Percentiles rank a stretch among this genome's conserved stretches.
phyloP scores from a whole-genome alignment of 2,329 filamentous ascomycete species.

The Talaromyces sp. region DNA sequence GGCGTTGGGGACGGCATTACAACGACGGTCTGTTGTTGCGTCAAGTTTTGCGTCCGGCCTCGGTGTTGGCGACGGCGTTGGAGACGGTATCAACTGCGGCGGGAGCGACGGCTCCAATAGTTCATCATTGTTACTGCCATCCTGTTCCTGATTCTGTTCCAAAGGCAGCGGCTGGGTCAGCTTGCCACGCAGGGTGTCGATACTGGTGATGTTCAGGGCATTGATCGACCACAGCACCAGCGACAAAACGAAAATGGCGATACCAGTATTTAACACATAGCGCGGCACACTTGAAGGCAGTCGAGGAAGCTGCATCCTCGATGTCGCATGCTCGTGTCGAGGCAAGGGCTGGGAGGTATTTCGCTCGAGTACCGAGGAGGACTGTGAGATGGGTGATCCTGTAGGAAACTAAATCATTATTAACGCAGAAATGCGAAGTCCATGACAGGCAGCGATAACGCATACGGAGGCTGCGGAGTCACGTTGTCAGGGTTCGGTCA shows the following conservation, averaged over 20 bases:
- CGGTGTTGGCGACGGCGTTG: neutral
- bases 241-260: slow-evolving; percentile 14
- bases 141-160: neutral
- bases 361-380: neutral
- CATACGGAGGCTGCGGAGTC: neutral
- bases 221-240: slow-evolving; percentile 14
- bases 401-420: neutral
- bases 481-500: slow-evolving; percentile 2
- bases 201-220: slow-evolving; percentile 3
- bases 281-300: slow-evolving; percentile 12
- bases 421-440: neutral
- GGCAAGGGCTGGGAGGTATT: neutral
- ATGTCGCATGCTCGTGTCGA: slow-evolving; percentile 3
- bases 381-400: neutral
- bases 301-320: slow-evolving; percentile 16
- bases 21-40: slow-evolving; percentile 26
- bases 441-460: neutral
- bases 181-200: slow-evolving; percentile 3
- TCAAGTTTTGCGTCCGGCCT: slow-evolving; percentile 2
- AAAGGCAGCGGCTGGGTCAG: slow-evolving; percentile 11
- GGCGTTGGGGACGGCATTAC: slow-evolving; percentile 45
- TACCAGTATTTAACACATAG: slow-evolving; percentile 10
- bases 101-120: neutral
- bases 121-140: neutral
- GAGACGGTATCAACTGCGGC: neutral